A percentile compares a stretch with the other conserved stretches of the same genome.
These are phyloP conservation scores for Daedalea quercina DNA, from an alignment of 768 basidiomycete genomes.

Conservation along the genomic window DNA sequence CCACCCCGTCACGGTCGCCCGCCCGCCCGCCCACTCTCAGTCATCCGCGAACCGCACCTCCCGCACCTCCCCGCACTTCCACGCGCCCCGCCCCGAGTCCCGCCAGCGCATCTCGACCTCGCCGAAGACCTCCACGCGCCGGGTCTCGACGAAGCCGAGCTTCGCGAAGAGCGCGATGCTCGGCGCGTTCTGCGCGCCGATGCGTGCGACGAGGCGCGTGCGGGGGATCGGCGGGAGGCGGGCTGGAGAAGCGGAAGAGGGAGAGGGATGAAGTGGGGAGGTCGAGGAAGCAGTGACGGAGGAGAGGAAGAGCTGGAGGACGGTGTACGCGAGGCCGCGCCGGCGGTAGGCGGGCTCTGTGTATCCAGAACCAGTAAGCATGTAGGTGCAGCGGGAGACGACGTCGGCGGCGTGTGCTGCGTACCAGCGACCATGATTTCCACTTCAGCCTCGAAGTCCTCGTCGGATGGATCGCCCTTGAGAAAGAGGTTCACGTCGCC, in stretches of 20 bases:
- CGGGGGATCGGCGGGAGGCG: slow-evolving; percentile 33
- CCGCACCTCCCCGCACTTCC: slow-evolving; percentile 10
- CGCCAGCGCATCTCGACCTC: slow-evolving; percentile 74
- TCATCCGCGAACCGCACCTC: not conserved
- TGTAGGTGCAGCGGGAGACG: slow-evolving; percentile 1
- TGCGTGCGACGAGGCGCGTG: slow-evolving; percentile 55
- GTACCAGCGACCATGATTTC: slow-evolving; percentile 92
- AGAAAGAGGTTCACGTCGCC: slow-evolving; percentile 93
- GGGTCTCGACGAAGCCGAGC: slow-evolving; percentile 69
- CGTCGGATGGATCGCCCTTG: slow-evolving; percentile 36
- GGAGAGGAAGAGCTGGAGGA: slow-evolving; percentile 58
- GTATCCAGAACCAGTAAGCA: not conserved
- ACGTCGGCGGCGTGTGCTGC: not conserved
- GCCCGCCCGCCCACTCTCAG: too few species aligned
- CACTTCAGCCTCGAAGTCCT: slow-evolving; percentile 64
- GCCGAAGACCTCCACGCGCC: slow-evolving; percentile 64
- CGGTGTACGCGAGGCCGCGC: slow-evolving; percentile 56
- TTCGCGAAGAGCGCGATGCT: slow-evolving; percentile 70
- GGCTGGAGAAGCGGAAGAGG: not conserved
- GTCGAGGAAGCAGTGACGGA: too few species aligned
- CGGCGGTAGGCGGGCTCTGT: slow-evolving; percentile 64
- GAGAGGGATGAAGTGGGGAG: slow-evolving; percentile 16
- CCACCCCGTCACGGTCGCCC: too few species aligned
- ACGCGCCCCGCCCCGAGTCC: slow-evolving; percentile 1
- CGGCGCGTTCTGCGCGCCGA: slow-evolving; percentile 60